These are phyloP conservation scores for Cynara cardunculus DNA, from an alignment of 129 eudicot genomes.

Conservation along the genomic window DNA sequence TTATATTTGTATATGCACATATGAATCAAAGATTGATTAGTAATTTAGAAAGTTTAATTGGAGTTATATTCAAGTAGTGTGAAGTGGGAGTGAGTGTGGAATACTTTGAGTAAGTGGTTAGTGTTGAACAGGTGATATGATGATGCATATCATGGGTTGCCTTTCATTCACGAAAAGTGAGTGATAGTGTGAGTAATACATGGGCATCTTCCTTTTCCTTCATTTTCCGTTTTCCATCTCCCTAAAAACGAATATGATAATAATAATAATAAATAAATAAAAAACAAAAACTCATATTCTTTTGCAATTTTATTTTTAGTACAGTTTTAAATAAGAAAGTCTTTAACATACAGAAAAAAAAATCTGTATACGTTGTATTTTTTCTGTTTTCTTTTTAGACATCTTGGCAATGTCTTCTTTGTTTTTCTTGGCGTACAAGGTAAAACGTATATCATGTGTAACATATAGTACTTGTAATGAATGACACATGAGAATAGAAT, in stretches of 20 bases:
- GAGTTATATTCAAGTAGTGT: conserved; percentile 39
- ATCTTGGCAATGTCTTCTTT: not conserved
- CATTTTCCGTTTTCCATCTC: not conserved
- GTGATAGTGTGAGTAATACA: conserved; percentile 48
- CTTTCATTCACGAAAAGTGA: conserved; percentile 85
- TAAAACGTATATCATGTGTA: not conserved
- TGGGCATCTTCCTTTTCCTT: conserved; percentile 37
- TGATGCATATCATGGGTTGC: conserved; percentile 55
- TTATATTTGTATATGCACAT: not conserved
- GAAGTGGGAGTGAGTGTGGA: conserved; percentile 47
- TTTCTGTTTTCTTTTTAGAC: too few relatives aligned
- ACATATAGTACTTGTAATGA: too few relatives aligned
- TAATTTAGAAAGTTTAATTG: not conserved
- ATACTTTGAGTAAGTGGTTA: conserved; percentile 70
- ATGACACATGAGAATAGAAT: conserved; percentile 22
- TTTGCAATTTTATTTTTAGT: not conserved
- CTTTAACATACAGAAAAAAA: not conserved
- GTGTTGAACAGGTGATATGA: conserved; percentile 40
- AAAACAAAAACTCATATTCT: not conserved
- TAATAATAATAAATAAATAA: not conserved
- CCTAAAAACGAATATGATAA: not conserved
- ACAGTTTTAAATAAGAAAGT: not conserved
- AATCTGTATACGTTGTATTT: not conserved
- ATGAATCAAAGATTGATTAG: not conserved
- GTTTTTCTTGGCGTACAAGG: not conserved